Evolutionary conservation across 1,284 basidiomycete species (phyloP).

Genomic region (Ustilago tritici): DNA sequence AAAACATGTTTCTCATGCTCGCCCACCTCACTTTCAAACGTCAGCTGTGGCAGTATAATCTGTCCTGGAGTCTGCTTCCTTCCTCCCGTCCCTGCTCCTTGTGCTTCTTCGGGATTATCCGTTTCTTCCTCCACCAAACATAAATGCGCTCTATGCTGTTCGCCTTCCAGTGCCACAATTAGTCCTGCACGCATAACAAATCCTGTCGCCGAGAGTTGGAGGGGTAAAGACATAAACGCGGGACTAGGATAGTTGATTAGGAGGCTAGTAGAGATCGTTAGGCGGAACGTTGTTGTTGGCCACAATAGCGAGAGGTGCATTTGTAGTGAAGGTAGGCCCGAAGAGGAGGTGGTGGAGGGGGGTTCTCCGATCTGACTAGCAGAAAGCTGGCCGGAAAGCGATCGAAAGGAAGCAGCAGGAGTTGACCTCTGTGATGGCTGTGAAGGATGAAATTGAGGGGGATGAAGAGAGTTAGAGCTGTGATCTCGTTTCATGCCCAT

Average conservation of each 20-base stretch:
- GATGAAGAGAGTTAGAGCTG: slow-evolving; percentile 27
- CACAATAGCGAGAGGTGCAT: slow-evolving; percentile 60
- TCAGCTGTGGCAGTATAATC: slow-evolving; percentile 86
- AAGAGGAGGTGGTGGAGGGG: slow-evolving; percentile 12
- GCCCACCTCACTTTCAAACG: slow-evolving; percentile 96
- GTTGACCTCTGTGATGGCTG: slow-evolving; percentile 32
- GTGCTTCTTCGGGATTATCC: slow-evolving; percentile 31
- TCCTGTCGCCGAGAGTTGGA: slow-evolving; percentile 88
- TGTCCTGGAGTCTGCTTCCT: slow-evolving; percentile 73
- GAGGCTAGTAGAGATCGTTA: slow-evolving; percentile 87
- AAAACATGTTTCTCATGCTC: slow-evolving; percentile 94
- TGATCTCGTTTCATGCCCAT: slow-evolving; percentile 33
- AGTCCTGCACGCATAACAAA: slow-evolving; percentile 87
- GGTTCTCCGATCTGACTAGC: slow-evolving; percentile 11
- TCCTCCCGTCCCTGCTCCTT: slow-evolving; percentile 2
- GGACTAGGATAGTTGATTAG: slow-evolving; percentile 95
- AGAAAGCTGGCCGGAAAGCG: slow-evolving; percentile 28
- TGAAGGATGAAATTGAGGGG: slow-evolving; percentile 14
- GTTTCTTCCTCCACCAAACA: slow-evolving; percentile 74
- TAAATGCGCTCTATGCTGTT: slow-evolving; percentile 81
- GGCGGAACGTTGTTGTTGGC: slow-evolving; percentile 62
- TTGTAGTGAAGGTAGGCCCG: slow-evolving; percentile 55
- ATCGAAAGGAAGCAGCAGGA: slow-evolving; percentile 27
- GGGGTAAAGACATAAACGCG: slow-evolving; percentile 94
- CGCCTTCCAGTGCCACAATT: slow-evolving; percentile 89